phyloP scores from a whole-genome alignment of 305 asterid species.

The Fraxinus paxiana region DNA sequence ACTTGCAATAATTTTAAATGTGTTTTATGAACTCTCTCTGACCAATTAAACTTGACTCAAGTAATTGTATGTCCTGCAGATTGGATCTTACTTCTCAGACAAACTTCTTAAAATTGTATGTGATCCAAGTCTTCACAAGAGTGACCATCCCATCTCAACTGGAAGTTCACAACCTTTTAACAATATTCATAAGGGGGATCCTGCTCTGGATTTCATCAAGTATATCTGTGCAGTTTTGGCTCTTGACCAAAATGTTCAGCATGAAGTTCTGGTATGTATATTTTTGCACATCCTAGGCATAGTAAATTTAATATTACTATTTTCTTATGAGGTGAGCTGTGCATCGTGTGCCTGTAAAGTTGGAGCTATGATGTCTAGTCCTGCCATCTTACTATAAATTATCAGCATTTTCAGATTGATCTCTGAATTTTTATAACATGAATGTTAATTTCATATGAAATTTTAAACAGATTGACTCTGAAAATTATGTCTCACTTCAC shows the following conservation, averaged over 20 bases:
- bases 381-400: not conserved
- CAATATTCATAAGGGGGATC: constrained; percentile 54
- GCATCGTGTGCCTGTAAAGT: constrained; percentile 16
- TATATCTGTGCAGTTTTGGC: constrained; percentile 84
- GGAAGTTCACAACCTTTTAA: constrained; percentile 41
- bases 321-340: constrained; percentile 17
- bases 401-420: not conserved
- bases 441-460: not conserved
- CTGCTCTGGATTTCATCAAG: constrained; percentile 86
- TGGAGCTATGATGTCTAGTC: constrained; percentile 9
- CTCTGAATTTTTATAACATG: not conserved
- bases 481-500: not conserved
- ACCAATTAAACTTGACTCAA: constrained; percentile 16
- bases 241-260: constrained; percentile 89
- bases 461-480: not conserved
- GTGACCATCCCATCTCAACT: constrained; percentile 32
- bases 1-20: constrained; percentile 10
- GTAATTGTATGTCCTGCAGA: constrained; percentile 44
- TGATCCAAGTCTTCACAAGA: constrained; percentile 64
- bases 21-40: constrained; percentile 1
- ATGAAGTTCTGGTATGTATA: constrained; percentile 81
- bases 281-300: constrained; percentile 16
- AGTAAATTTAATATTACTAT: not conserved
- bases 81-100: constrained; percentile 74
- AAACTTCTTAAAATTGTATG: constrained; percentile 78